Base-by-base conservation (phyloP, 129 eudicot species). In the Mikania micrantha region DNA sequence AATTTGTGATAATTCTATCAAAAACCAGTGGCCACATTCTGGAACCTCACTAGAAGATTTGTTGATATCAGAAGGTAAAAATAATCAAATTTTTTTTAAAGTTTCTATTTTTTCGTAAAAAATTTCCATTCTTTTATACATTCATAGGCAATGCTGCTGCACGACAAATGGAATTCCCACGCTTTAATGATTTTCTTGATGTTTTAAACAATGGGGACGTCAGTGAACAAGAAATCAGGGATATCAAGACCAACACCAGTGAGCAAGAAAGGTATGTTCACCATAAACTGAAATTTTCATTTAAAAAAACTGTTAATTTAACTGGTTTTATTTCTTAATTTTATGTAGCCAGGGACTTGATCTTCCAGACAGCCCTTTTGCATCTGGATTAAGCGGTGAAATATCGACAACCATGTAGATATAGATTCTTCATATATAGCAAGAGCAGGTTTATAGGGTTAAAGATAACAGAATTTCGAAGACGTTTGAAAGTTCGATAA, bases 321-420 rank as follows among this genome's bases (percentile, higher is more conserved):
- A 13, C n/a, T 4, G 17, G 56, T 24, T 64, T 64, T 11, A 64
- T 29, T 65, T 42, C 7, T 56, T 56, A 28, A 15, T 16, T 40
- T 81, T 69, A 81, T 78, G 90, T 69, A 72, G 74, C 71, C 86
- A 81, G 74, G 86, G 84, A 68, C 58, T 71, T 65, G 78, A 81
- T 76, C 90, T 84, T 50, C 90, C 90, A 8, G 90, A 85, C 32
- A 85, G 90, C 81, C 90, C 90, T 16, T 85, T 85, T 78, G 90
- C 85, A 40, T 60, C 86, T 57, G 75, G 80, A 35, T 64, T 85
- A 69, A 83, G 77, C 54, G 74, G 78, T 64, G 78, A 82, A 77
- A 78, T 85, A 71, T 64, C 86, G 6, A 66, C 90, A 63, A 83
- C 74, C 48, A 81, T 62, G 67, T 84, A 84, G 81, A 81, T 62